Evolutionary conservation across 2,329 filamentous ascomycete genomes (phyloP), one percentile per base, ranked within the genome.

Genomic region (Aspergillus piperis): DNA sequence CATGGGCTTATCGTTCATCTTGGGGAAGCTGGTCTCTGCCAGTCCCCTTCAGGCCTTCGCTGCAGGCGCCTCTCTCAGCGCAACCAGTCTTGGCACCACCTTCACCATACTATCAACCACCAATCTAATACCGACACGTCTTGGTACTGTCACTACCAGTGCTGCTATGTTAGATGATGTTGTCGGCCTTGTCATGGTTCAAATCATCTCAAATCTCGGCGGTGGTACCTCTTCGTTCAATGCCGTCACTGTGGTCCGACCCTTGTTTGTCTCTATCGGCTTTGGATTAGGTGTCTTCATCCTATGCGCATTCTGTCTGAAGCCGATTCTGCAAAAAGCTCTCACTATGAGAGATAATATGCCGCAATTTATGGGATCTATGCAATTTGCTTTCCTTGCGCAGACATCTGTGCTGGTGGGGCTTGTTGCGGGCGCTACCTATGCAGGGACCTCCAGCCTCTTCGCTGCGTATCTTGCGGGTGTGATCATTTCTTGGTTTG

Each of bases 121-220:
- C 2, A 80, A 80, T 2, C 73, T 88, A 10, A 77, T 77, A n/a
- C 71, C 77, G 2, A 86, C 82, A 8, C 76, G 84, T 2, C 71
- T 88, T 0, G 91, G 77, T 59, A 86, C 76, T 8, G 84, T 95
- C 0, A 80, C 92, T 0, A 85, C 85, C 2, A 88, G 85, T 60
- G 90, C 90, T 1, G 91, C 90, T 0, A 90, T 95, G 85, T 85
- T 95, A 77, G 91, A 95, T 70, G 90, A 95, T 75, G 87, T 94
- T 0, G 83, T 90, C 1, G 90, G 90, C 0, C 77, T 94, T 8
- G 85, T 93, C 7, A 89, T 94, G 85, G 88, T 92, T 0, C 86
- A 95, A 65, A 83, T 94, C 49, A 88, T 95, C 21, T 84, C 88
- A 0, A 88, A 44, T 3, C 19, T 44, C 5, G 41, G 41, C 15